phyloP scores from a whole-genome alignment of 2,329 filamentous ascomycete genomes.

The Samsoniella hepiali region DNA sequence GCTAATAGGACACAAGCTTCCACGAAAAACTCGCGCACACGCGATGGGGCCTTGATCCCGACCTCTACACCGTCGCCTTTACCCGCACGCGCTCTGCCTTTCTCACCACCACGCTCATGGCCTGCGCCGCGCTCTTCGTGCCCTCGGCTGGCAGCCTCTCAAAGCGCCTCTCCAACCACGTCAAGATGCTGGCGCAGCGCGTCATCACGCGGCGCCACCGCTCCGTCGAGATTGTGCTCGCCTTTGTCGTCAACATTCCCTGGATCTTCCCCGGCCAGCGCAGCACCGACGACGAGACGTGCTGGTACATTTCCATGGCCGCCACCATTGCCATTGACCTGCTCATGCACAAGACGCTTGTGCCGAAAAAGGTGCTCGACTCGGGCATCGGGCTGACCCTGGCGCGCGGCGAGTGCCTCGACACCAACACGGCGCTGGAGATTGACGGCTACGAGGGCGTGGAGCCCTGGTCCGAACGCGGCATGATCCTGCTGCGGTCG shows the following conservation, averaged over 20 bases:
- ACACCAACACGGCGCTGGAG: constrained; percentile 59
- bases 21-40: constrained; percentile 69
- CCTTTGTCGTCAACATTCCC: constrained; percentile 72
- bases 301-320: constrained; percentile 67
- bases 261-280: constrained; percentile 70
- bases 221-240: constrained; percentile 71
- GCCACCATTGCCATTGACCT: constrained; percentile 67
- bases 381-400: constrained; percentile 45
- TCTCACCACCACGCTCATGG: constrained; percentile 67
- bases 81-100: constrained; percentile 67
- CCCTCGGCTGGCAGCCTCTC: constrained; percentile 62
- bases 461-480: constrained; percentile 57
- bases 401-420: constrained; percentile 66
- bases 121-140: constrained; percentile 65
- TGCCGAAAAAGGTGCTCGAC: constrained; percentile 48
- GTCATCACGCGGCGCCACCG: constrained; percentile 60
- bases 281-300: constrained; percentile 70
- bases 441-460: constrained; percentile 67
- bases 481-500: constrained; percentile 58
- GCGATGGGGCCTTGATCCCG: constrained; percentile 68
- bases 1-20: constrained; percentile 46
- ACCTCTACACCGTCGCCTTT: constrained; percentile 62
- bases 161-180: constrained; percentile 62
- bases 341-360: constrained; percentile 66
- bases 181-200: constrained; percentile 58